Evolutionary conservation across 139 green algal genomes (phyloP).

Genomic region (Closterium sp.): DNA sequence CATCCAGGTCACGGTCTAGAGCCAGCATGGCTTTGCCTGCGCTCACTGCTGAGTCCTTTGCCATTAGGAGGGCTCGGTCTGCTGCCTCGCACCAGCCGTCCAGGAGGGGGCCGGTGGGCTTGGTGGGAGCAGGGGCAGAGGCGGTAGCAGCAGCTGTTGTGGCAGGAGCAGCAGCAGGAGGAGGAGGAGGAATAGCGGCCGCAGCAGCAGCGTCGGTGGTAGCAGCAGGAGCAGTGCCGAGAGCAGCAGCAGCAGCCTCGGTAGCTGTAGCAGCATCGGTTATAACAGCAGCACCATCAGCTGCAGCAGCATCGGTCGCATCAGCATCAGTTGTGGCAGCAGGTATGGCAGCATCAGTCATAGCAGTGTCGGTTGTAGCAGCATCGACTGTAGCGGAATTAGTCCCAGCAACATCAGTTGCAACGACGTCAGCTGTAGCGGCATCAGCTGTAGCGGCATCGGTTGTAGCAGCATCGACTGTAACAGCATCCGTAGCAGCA

Average conservation of each 20-base stretch:
- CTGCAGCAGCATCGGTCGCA: neutral
- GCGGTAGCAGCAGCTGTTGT: neutral
- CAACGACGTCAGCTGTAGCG: too few species aligned
- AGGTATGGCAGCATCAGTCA: neutral
- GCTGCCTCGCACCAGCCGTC: neutral
- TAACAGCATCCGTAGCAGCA: too few species aligned
- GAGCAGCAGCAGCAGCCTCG: neutral
- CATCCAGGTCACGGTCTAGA: neutral
- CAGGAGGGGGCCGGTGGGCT: neutral
- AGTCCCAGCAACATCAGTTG: neutral
- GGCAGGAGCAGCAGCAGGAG: neutral
- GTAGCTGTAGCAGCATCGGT: neutral
- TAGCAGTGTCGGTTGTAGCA: neutral
- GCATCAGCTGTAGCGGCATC: too few species aligned
- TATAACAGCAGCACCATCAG: neutral
- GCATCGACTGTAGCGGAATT: neutral
- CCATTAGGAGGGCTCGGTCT: neutral
- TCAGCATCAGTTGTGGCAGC: neutral
- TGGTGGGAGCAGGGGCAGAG: neutral
- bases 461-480: too few species aligned
- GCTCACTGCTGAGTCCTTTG: neutral
- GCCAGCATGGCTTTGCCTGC: neutral
- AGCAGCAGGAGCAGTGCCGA: neutral
- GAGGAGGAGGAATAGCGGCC: neutral
- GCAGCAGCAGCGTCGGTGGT: neutral